Evolutionary conservation across 257 asterid species (phyloP), one percentile per base, ranked within the genome.

Genomic region (Solanum neorickii): DNA sequence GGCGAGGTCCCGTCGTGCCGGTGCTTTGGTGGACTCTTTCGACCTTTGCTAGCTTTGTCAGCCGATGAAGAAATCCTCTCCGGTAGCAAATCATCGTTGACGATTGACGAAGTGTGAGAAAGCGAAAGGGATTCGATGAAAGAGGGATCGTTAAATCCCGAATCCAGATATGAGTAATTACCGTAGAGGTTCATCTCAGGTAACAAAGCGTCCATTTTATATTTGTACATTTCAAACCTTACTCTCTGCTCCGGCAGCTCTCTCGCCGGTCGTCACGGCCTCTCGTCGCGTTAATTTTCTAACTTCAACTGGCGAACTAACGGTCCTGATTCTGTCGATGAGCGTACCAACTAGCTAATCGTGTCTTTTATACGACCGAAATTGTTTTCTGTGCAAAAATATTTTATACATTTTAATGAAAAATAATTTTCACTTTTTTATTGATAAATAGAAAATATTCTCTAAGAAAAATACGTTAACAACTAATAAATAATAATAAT

Each of bases 1-100:
- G 98, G 98, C 60, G 98, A 95, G 86, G 93, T 86, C 52, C 96
- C 98, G 44, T 95, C 98, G 86, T 94, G 97, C 49, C 96, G 94
- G 73, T 86, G 92, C 90, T 88, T 90, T 1, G 94, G 93, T 14
- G 97, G 93, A 76, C 91, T 89, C 47, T 47, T 77, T 82, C 82
- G 29, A 66, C 85, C 88, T 86, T 88, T 86, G 47, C 39, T 62
- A 39, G 91, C 90, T 85, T 65, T 90, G 29, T 92, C 92, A 69
- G 88, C 60, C 25, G 25, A 88, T 56, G 89, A 88, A 47, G 91
- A 86, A 86, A 83, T 44, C 83, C 82, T 87, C 86, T 83, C 91
- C 89, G 66, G 92, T 13, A 85, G 83, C 7, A 88, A 88, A 41
- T 16, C 46, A 62, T 42, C 65, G 82, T 84, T 83, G 85, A 89